Percentiles rank a stretch among this genome's conserved stretches.
phyloP scores from a whole-genome alignment of 208 protist species.

The Spongospora subterranea region DNA sequence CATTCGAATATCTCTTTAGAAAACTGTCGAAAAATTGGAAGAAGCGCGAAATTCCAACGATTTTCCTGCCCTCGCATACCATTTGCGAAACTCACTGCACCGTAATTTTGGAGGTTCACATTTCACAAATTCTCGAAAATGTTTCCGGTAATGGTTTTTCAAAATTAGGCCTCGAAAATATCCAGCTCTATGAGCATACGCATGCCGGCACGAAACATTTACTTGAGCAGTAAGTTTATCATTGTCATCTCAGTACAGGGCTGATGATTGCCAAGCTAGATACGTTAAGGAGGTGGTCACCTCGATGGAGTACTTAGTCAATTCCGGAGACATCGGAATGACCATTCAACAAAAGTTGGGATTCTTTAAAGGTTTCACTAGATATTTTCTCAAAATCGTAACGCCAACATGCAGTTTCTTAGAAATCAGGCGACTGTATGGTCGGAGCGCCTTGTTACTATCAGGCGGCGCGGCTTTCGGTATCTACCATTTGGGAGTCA shows the following conservation, averaged over 20 bases:
- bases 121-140: neutral
- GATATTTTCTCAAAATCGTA: neutral
- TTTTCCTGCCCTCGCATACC: neutral
- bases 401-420: neutral
- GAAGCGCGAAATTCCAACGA: constrained; percentile 5
- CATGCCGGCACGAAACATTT: constrained; percentile 47
- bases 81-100: constrained; percentile 47
- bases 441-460: constrained; percentile 9
- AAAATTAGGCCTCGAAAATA: constrained; percentile 41
- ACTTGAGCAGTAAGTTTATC: neutral
- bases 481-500: constrained; percentile 57
- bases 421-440: constrained; percentile 30
- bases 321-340: neutral
- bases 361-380: constrained; percentile 7
- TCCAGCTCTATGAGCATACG: constrained; percentile 51
- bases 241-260: neutral
- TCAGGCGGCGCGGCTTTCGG: constrained; percentile 30
- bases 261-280: neutral
- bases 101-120: constrained; percentile 13
- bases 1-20: neutral
- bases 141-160: neutral
- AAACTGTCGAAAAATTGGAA: constrained; percentile 5
- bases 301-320: neutral
- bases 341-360: neutral
- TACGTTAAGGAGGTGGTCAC: constrained; percentile 35